Base-by-base conservation (phyloP, 2,329 filamentous ascomycete species). In the Xylariaceae sp. region DNA sequence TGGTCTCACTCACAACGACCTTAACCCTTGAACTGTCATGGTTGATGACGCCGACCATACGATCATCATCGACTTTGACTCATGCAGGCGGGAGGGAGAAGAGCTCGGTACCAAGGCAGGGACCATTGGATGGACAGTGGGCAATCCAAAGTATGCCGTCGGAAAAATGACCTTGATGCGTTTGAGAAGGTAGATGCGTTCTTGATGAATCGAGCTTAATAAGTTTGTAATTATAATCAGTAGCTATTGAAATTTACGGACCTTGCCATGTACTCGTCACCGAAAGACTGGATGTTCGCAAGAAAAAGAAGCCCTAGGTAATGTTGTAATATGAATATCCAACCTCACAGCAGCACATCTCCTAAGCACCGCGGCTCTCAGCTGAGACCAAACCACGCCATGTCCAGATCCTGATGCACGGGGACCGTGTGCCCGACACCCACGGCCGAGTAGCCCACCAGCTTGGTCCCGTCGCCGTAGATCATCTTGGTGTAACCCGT, bases 381-480 rank as follows among this genome's bases (percentile, higher is more conserved):
- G 16, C 30, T 29, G 13, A 48, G 24, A 4, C 37, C 40, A 29
- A 48, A 46, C 45, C 45, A 48, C 19, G 17, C 31, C 14, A 48
- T 14, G 8, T 46, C 45, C 13, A 40, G 35, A 9, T 40, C 34
- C 3, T 32, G 33, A 13, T 45, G 38, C 12, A 40, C 38, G 11
- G 45, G 46, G 14, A 49, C 45, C 5, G 37, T 44, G 25, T 49
- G 46, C 2, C 46, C 46, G 7, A 45, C 40, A 8, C 37, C 33
- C 6, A 8, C 14, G 2, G 41, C 47, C 8, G 40, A 46, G 30
- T 40, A 43, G 5, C 45, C 46, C 13, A 46, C 37, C 18, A 49
- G 29, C 21, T 42, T 33, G n/a, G 38, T 39, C 12, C 42, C 44
- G 28, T 47, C 43, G 8, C 44, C 45, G 15, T 47, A 47, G n/a